Percentiles rank a stretch among this genome's conserved stretches.
phyloP scores from a whole-genome alignment of 2,329 filamentous ascomycete species.

The Penicillium sp. region DNA sequence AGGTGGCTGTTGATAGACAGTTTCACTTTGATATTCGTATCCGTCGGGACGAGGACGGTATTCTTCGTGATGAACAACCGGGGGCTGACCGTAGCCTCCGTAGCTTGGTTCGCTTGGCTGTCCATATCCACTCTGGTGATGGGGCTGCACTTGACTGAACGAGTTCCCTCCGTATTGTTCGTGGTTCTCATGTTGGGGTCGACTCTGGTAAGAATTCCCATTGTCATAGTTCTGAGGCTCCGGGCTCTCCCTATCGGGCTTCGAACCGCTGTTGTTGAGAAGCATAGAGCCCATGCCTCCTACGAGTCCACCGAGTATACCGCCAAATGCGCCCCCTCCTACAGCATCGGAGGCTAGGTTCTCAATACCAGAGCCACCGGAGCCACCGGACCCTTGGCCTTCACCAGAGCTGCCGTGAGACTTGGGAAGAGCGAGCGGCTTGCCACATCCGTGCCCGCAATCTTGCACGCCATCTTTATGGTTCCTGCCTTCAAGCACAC shows the following conservation, averaged over 20 bases:
- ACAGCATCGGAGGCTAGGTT: conserved; percentile 60
- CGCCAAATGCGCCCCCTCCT: conserved; percentile 65
- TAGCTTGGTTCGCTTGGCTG: conserved; percentile 22
- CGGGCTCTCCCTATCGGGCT: conserved; percentile 12
- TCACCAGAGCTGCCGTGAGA: conserved; percentile 27
- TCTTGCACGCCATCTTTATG: conserved; percentile 85
- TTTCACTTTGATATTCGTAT: conserved; percentile 22
- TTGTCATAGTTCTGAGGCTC: conserved; percentile 9
- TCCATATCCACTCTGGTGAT: conserved; percentile 10
- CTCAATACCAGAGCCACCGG: conserved; percentile 42
- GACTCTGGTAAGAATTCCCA: conserved; percentile 9
- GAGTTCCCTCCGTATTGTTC: conserved; percentile 17
- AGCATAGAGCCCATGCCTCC: conserved; percentile 59
- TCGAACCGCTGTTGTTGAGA: conserved; percentile 53
- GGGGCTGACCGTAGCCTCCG: conserved; percentile 18
- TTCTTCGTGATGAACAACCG: conserved; percentile 10
- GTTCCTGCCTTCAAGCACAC: conserved; percentile 75
- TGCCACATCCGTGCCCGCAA: conserved; percentile 81
- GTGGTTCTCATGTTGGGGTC: conserved; percentile 11
- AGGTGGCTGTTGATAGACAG: conserved; percentile 17
- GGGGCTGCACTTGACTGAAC: conserved; percentile 7
- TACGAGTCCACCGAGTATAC: conserved; percentile 69
- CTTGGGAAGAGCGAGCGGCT: conserved; percentile 74
- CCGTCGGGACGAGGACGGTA: conserved; percentile 10
- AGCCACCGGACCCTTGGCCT: conserved; percentile 19